Evolutionary conservation across 371 early-diverging fungal species (phyloP).

Genomic region (Mortierella sp.): DNA sequence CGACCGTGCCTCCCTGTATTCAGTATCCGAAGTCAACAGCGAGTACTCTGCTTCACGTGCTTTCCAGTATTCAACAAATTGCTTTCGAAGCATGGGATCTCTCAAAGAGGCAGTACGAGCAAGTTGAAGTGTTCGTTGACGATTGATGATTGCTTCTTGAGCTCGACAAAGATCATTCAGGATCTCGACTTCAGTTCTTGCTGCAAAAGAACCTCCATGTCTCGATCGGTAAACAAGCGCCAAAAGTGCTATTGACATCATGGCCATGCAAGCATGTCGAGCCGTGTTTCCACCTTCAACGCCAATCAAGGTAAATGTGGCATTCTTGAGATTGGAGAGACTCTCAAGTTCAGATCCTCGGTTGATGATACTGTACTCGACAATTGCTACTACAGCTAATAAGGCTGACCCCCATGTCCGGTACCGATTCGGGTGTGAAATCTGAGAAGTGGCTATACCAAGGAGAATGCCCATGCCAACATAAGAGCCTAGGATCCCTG

Average conservation of each 20-base stretch:
- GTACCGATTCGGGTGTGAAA: conserved; percentile 33
- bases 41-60: conserved; percentile 39
- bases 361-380: conserved; percentile 27
- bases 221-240: conserved; percentile 21
- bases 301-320: conserved; percentile 12
- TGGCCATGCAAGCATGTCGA: conserved; percentile 28
- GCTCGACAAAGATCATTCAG: conserved; percentile 42
- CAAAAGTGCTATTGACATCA: conserved; percentile 20
- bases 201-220: conserved; percentile 3
- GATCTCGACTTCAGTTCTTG: conserved; percentile 35
- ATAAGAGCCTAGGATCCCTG: conserved; percentile 29
- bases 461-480: conserved; percentile 32
- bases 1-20: conserved; percentile 42
- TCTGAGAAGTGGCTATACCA: conserved; percentile 41
- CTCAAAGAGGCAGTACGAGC: conserved; percentile 36
- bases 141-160: conserved; percentile 42
- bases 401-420: conserved; percentile 37
- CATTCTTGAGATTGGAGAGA: conserved; percentile 8
- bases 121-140: conserved; percentile 40
- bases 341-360: conserved; percentile 11
- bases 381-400: conserved; percentile 9
- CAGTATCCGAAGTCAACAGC: conserved; percentile 24
- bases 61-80: conserved; percentile 51
- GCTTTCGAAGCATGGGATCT: conserved; percentile 37
- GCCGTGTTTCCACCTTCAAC: conserved; percentile 16